Conservation (phyloP, 2,329 filamentous ascomycete genomes). For the Harringtonia lauricola region DNA sequence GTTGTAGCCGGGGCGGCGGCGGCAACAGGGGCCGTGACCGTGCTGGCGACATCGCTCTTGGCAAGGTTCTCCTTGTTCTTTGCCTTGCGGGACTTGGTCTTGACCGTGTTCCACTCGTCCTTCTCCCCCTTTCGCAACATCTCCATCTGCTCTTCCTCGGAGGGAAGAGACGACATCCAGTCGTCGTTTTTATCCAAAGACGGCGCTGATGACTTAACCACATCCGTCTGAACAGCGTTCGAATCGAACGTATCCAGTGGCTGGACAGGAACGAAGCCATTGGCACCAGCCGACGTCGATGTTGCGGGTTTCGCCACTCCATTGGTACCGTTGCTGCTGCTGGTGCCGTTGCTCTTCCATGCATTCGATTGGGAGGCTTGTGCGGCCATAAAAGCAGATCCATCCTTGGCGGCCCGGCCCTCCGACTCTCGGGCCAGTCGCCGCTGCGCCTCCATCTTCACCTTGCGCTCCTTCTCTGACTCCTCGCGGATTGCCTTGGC, state of each 20-base stretch:
- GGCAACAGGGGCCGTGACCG: slow-evolving; percentile 8
- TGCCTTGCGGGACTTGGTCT: slow-evolving; percentile 29
- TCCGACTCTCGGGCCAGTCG: slow-evolving; percentile 72
- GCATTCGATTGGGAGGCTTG: slow-evolving; percentile 24
- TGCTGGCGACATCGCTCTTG: slow-evolving; percentile 12
- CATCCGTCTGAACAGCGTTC: slow-evolving; percentile 11
- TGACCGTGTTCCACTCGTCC: slow-evolving; percentile 48
- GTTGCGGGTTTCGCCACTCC: too few relatives aligned
- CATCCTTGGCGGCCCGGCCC: slow-evolving; percentile 74
- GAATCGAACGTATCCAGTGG: slow-evolving; percentile 48
- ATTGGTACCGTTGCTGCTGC: background rate
- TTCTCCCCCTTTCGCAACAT: slow-evolving; percentile 43
- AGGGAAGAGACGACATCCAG: slow-evolving; percentile 42
- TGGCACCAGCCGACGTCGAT: slow-evolving; percentile 25
- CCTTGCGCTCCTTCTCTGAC: slow-evolving; percentile 67
- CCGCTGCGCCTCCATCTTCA: slow-evolving; percentile 70
- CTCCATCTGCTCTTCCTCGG: slow-evolving; percentile 53
- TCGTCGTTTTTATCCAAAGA: slow-evolving; percentile 24
- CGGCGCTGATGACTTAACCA: slow-evolving; percentile 18
- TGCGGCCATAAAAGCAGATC: slow-evolving; percentile 45
- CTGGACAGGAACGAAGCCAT: slow-evolving; percentile 28
- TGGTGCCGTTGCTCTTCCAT: slow-evolving; percentile 24
- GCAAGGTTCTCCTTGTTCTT: slow-evolving; percentile 27
- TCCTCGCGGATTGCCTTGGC: slow-evolving; percentile 65
- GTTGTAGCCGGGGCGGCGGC: slow-evolving; percentile 13